A percentile compares a stretch with the other conserved stretches of the same genome.
phyloP scores from a whole-genome alignment of 2,329 filamentous ascomycete species.

The Sporothrix pseudoabietina region DNA sequence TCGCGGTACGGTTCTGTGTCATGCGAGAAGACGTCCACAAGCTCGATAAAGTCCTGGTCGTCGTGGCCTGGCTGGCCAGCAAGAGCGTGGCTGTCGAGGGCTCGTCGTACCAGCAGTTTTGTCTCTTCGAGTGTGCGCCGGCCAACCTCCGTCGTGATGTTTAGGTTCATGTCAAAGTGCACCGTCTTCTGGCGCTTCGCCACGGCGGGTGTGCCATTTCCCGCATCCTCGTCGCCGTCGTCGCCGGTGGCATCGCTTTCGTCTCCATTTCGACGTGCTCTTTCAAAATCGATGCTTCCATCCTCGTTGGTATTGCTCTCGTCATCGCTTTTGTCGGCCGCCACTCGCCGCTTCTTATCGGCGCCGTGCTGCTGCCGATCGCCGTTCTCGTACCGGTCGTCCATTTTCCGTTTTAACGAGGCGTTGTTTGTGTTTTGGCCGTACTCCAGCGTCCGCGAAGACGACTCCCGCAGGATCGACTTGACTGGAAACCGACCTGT shows the following conservation, averaged over 20 bases:
- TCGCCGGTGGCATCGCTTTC: constrained; percentile 21
- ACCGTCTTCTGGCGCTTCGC: constrained; percentile 58
- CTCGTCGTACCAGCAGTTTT: constrained; percentile 57
- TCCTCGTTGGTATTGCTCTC: constrained; percentile 5
- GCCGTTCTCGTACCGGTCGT: constrained; percentile 23
- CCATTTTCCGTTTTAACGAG: constrained; percentile 29
- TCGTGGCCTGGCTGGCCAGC: constrained; percentile 42
- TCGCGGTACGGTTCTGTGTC: constrained; percentile 47
- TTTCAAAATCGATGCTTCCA: neutral
- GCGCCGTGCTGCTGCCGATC: constrained; percentile 11
- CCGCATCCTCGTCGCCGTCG: neutral
- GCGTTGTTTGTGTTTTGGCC: neutral
- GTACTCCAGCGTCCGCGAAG: neutral
- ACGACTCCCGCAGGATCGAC: constrained; percentile 31
- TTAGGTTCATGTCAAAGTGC: constrained; percentile 60
- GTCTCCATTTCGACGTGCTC: neutral
- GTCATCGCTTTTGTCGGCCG: neutral
- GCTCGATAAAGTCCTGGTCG: constrained; percentile 62
- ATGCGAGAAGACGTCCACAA: constrained; percentile 61
- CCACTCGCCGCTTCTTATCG: constrained; percentile 21
- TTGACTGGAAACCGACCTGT: constrained; percentile 31
- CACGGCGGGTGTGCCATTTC: constrained; percentile 39
- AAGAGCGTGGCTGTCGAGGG: constrained; percentile 58
- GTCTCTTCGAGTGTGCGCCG: constrained; percentile 57
- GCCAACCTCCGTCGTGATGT: constrained; percentile 58